phyloP scores from a whole-genome alignment of 225 moss, liverwort and hornwort genomes.

The Thuidium tamariscinum region DNA sequence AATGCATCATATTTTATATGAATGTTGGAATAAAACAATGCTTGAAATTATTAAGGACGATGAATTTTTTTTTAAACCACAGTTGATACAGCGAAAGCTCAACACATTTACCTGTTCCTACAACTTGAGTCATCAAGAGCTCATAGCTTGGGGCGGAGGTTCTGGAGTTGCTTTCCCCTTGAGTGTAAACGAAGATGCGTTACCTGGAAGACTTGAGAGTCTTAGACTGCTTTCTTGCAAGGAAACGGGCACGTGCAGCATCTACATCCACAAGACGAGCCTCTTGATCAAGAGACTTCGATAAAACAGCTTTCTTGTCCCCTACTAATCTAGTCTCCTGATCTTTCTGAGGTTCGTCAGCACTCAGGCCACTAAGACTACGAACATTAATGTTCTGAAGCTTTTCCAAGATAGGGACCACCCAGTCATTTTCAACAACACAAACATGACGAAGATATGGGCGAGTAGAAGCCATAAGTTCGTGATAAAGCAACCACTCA shows the following conservation, averaged over 20 bases:
- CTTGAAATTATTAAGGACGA: neutral
- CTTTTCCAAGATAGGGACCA: constrained; percentile 65
- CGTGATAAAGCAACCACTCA: constrained; percentile 98
- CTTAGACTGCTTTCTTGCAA: constrained; percentile 74
- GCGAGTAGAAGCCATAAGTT: constrained; percentile 72
- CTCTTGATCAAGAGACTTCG: constrained; percentile 7
- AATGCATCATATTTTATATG: neutral
- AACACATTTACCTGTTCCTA: neutral
- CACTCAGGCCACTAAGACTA: constrained; percentile 36
- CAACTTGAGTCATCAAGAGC: neutral
- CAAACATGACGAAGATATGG: constrained; percentile 84
- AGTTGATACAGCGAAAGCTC: neutral
- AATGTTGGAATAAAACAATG: neutral
- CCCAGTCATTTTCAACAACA: constrained; percentile 81
- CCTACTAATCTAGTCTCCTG: neutral
- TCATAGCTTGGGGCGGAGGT: neutral
- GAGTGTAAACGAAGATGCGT: neutral
- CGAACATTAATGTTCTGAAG: constrained; percentile 55
- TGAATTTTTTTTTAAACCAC: neutral
- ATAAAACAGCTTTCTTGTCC: neutral
- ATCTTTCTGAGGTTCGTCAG: neutral
- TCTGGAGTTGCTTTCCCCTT: neutral
- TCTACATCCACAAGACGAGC: constrained; percentile 18
- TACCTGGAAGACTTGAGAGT: constrained; percentile 27
- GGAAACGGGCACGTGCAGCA: constrained; percentile 72